phyloP scores from a whole-genome alignment of 148 eudicot species.

The Linanthus parryae region DNA sequence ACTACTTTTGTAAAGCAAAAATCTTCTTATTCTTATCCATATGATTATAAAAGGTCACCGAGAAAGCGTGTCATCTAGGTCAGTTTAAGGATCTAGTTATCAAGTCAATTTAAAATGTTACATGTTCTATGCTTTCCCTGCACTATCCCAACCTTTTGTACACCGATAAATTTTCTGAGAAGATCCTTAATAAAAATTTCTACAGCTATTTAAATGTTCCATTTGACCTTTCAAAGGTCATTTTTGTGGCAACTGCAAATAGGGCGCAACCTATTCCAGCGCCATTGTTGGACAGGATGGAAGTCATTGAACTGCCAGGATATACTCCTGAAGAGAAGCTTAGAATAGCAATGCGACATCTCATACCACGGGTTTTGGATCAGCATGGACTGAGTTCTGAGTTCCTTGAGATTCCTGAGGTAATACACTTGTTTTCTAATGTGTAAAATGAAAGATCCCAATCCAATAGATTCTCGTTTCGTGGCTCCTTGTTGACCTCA shows the following conservation, averaged over 20 bases:
- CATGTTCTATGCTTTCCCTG: no score
- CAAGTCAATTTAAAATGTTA: no score
- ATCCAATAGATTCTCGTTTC: no score
- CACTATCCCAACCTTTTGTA: no score
- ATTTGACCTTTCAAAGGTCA: constrained; percentile 87
- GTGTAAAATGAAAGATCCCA: no score
- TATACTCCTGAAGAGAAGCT: constrained; percentile 97
- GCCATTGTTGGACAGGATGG: constrained; percentile 89
- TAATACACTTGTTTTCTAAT: no score
- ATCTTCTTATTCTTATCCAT: no score
- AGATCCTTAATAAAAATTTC: constrained; percentile 35
- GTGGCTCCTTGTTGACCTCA: no score
- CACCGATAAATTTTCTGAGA: neutral
- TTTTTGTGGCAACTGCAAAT: constrained; percentile 95
- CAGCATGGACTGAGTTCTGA: constrained; percentile 86
- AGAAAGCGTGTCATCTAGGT: no score
- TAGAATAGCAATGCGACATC: constrained; percentile 69
- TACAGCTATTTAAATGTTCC: constrained; percentile 90
- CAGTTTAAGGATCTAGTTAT: no score
- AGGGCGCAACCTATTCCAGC: constrained; percentile 92
- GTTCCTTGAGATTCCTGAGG: constrained; percentile 85
- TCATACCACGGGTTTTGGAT: constrained; percentile 84
- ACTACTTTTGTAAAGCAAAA: no score
- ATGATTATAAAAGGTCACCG: no score
- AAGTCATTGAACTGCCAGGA: constrained; percentile 91